phyloP scores from a whole-genome alignment of 83 land plant genomes.

The Larix sibirica region DNA sequence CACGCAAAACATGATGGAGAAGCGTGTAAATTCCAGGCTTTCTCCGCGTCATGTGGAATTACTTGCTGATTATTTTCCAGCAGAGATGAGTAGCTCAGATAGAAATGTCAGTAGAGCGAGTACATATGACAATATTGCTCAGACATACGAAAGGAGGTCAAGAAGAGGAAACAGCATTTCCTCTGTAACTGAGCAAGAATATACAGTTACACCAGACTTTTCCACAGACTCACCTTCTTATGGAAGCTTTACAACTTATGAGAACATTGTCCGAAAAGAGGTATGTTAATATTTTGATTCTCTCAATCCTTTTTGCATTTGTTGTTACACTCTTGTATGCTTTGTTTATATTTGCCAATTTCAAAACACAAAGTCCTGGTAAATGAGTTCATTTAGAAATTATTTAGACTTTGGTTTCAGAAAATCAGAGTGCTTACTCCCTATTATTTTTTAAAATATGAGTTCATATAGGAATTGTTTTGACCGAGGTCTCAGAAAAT shows the following conservation, averaged over 20 bases:
- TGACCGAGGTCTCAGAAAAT: too few species aligned
- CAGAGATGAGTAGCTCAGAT: slow-evolving; percentile 43
- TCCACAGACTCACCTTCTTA: slow-evolving; percentile 36
- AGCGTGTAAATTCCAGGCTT: neutral
- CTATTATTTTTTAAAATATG: too few species aligned
- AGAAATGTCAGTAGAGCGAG: neutral
- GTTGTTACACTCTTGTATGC: too few species aligned
- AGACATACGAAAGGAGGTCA: slow-evolving; percentile 27
- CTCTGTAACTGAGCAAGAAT: neutral
- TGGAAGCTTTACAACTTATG: slow-evolving; percentile 68
- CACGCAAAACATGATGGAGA: neutral
- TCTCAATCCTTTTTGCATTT: neutral
- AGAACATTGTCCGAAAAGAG: slow-evolving; percentile 36
- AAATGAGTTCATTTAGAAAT: too few species aligned
- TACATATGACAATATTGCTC: slow-evolving; percentile 12
- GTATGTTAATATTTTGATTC: neutral
- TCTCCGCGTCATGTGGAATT: slow-evolving; percentile 11
- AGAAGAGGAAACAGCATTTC: slow-evolving; percentile 21
- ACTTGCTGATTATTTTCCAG: slow-evolving; percentile 27
- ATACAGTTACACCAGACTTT: slow-evolving; percentile 19
- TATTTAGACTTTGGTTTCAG: too few species aligned
- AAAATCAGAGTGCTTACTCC: too few species aligned
- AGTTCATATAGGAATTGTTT: too few species aligned
- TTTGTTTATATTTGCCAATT: neutral
- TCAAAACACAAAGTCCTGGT: too few species aligned